Conservation (phyloP, 805 yeast species). For the Trichomonascus vanleenenianus region DNA sequence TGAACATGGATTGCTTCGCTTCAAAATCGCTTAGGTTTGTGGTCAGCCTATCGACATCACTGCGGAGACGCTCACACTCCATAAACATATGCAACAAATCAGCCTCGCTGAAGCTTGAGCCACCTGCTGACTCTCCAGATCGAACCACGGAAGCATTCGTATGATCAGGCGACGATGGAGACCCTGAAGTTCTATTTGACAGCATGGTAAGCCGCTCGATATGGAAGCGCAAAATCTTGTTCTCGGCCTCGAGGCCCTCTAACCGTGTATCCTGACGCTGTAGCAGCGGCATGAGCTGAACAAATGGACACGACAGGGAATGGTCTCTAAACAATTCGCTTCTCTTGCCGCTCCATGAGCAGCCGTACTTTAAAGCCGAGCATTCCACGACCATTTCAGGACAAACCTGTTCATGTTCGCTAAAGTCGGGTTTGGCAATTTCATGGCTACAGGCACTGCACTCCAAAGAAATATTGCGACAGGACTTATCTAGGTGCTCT, state of each 20-base stretch:
- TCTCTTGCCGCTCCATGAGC: conserved; percentile 23
- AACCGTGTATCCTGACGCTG: conserved; percentile 23
- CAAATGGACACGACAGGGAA: conserved; percentile 20
- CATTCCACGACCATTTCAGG: conserved; percentile 19
- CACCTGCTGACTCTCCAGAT: not conserved
- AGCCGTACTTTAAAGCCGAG: conserved; percentile 23
- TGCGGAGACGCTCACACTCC: conserved; percentile 30
- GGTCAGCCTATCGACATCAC: conserved; percentile 27
- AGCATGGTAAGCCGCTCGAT: conserved; percentile 18
- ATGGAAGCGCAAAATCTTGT: conserved; percentile 24
- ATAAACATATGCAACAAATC: conserved; percentile 15
- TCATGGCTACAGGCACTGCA: conserved; percentile 14
- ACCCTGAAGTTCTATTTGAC: not conserved
- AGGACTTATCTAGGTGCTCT: conserved; percentile 13
- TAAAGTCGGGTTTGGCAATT: conserved; percentile 13
- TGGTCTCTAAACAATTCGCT: conserved; percentile 17
- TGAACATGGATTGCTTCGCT: conserved; percentile 25
- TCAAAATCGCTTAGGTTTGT: conserved; percentile 27
- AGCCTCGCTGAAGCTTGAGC: conserved; percentile 11
- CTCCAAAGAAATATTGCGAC: conserved; percentile 4
- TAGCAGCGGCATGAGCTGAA: conserved; percentile 22
- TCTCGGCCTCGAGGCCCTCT: conserved; percentile 26
- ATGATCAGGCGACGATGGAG: not conserved
- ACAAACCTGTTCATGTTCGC: conserved; percentile 15
- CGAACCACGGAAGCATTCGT: not conserved